phyloP scores from a whole-genome alignment of 495 filamentous ascomycete genomes.

The Patellaria atrata region DNA sequence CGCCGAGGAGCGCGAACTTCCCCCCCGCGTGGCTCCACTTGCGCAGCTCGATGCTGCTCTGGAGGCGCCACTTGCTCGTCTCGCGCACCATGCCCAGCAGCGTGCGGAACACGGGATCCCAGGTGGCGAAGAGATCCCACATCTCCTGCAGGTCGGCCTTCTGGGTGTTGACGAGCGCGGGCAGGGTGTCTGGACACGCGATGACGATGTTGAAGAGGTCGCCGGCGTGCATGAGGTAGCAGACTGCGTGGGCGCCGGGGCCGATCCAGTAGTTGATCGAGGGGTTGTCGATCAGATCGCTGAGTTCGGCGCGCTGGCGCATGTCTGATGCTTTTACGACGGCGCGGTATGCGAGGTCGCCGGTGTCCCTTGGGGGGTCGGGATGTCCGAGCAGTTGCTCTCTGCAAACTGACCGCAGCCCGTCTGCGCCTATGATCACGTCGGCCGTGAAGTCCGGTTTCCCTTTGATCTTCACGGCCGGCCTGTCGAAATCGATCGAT shows the following conservation, averaged over 20 bases:
- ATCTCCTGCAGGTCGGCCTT: slow-evolving; percentile 7
- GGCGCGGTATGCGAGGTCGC: slow-evolving; percentile 6
- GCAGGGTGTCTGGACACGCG: slow-evolving; percentile 5
- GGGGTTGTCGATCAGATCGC: slow-evolving; percentile 3
- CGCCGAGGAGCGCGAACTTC: slow-evolving; percentile 10
- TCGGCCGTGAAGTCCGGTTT: slow-evolving; percentile 1
- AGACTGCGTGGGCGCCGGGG: slow-evolving; percentile 4
- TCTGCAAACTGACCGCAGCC: background rate
- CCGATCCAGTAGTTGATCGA: slow-evolving; percentile 10
- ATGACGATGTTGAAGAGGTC: slow-evolving; percentile 7
- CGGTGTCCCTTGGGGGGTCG: slow-evolving; percentile 2
- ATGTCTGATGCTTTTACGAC: slow-evolving; percentile 5
- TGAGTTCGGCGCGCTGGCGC: slow-evolving; percentile 1
- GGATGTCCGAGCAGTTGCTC: slow-evolving; percentile 1
- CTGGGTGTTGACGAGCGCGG: slow-evolving; percentile 3
- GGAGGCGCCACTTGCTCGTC: slow-evolving; percentile 6
- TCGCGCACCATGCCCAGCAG: slow-evolving; percentile 4
- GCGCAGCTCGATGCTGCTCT: slow-evolving; percentile 8
- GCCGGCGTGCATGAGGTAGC: slow-evolving; percentile 6
- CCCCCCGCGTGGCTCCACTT: slow-evolving; percentile 6
- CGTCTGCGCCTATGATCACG: background rate
- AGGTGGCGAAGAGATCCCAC: slow-evolving; percentile 6
- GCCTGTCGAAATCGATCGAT: slow-evolving; percentile 1
- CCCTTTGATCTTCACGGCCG: background rate
- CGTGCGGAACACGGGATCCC: slow-evolving; percentile 6